Evolutionary conservation across 1,284 basidiomycete genomes (phyloP).

Genomic region (Bondarzewia mesenterica): DNA sequence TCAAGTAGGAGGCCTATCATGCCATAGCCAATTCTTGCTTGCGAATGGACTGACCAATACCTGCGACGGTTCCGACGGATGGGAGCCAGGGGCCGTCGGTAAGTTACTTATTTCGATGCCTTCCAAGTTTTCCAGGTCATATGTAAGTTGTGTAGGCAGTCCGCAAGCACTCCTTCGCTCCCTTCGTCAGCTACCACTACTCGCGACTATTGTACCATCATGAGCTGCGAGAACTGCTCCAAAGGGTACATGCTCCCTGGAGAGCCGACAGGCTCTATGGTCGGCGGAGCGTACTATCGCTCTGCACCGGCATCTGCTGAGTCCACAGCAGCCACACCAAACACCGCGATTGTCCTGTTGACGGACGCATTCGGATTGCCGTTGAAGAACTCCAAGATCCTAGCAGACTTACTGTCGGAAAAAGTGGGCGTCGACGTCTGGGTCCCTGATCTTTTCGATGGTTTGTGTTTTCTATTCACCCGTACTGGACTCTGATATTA

Average conservation of each 20-base stretch:
- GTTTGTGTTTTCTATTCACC: conserved; percentile 18
- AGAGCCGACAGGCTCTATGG: conserved; percentile 31
- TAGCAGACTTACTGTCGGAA: conserved; percentile 53
- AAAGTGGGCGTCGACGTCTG: conserved; percentile 51
- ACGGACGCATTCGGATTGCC: conserved; percentile 55
- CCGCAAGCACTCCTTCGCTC: not conserved
- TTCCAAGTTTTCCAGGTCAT: too few species aligned
- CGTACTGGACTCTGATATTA: not conserved
- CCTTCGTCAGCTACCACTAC: too few species aligned
- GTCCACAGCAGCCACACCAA: conserved; percentile 7
- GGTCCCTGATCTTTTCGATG: conserved; percentile 47
- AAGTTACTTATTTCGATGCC: too few species aligned
- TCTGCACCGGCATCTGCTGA: conserved; percentile 20
- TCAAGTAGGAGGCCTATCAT: too few species aligned
- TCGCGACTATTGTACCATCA: too few species aligned
- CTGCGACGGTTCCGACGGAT: too few species aligned
- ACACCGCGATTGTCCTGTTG: conserved; percentile 41
- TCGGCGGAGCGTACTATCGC: conserved; percentile 34
- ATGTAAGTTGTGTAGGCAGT: too few species aligned
- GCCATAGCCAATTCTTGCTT: too few species aligned
- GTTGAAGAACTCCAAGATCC: conserved; percentile 51
- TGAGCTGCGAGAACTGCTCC: conserved; percentile 32
- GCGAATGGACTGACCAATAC: too few species aligned
- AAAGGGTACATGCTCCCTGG: conserved; percentile 32
- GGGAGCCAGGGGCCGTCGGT: too few species aligned